Base-by-base conservation (phyloP, 2,329 filamentous ascomycete species). In the Pleoardoris graminearum region DNA sequence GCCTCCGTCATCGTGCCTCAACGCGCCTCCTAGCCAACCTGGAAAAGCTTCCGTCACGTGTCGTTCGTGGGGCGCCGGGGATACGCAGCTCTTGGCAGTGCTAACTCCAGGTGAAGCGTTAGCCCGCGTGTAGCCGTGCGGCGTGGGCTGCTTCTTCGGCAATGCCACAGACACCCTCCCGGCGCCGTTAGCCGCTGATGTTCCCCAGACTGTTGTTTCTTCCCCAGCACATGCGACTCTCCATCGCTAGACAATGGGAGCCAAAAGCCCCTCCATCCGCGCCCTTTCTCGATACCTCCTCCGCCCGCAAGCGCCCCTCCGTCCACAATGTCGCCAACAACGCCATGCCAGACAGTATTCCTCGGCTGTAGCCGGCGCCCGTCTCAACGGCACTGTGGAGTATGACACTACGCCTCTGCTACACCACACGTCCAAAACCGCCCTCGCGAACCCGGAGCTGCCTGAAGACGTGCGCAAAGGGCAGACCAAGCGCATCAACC, bases 371-470 rank as follows among this genome's bases (percentile, higher is more conserved):
- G 73, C 68, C n/a, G 75, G 73, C 43, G 82, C 83, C 52, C 81
- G 81, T 60, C 83, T 99, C 50, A 99, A 99, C 73, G 76, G 91
- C 42, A 90, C 92, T 6, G 85, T 91, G 62, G 92, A 97, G 78
- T 99, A 94, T 76, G 84, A 86, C 55, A 86, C 87, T 14, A 95
- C 88, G 1, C 82, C 90, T 12, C 77, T 97, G 35, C 82, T 99
- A 23, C 83, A 91, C 52, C 94, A 97, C 70, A 89, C 84, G 21
- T 81, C 91, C 1, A 86, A 89, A 60, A 78, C 85, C 1, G 85
- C 91, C 7, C 82, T 95, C 16, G 76, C 80, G 42, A 88, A 87
- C 67, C 79, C 83, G 4, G 91, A 96, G 67, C 83, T 97, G 4
- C 80, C 90, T 0, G 69, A 79, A 27, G 80, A 86, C 17, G 79